These are phyloP conservation scores for Apophysomyces ossiformis DNA, from an alignment of 371 early-diverging fungal species.

Conservation along the genomic window DNA sequence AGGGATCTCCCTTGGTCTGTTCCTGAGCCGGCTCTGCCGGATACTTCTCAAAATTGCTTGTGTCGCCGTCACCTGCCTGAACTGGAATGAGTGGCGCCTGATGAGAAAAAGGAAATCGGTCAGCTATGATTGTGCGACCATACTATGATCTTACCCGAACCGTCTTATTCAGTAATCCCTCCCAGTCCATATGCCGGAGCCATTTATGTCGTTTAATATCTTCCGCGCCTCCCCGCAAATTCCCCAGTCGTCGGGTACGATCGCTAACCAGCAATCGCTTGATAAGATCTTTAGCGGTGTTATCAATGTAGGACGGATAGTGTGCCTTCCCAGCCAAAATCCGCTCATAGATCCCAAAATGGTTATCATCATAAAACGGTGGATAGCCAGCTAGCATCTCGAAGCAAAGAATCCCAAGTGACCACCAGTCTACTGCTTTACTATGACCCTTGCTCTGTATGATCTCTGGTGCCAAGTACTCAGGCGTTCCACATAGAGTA, in stretches of 20 bases:
- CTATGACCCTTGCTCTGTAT: constrained; percentile 97
- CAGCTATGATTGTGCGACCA: not conserved
- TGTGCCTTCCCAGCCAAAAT: constrained; percentile 76
- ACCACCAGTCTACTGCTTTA: constrained; percentile 98
- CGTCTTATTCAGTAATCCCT: constrained; percentile 69
- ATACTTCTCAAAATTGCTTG: constrained; percentile 73
- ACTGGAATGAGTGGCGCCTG: constrained; percentile 68
- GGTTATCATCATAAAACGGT: constrained; percentile 97
- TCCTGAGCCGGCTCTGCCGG: constrained; percentile 49
- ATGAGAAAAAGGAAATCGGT: constrained; percentile 32
- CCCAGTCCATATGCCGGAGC: constrained; percentile 88
- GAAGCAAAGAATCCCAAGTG: constrained; percentile 95
- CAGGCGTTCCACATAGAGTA: constrained; percentile 99
- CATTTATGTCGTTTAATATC: constrained; percentile 87
- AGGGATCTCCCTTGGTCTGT: constrained; percentile 47
- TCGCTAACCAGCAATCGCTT: constrained; percentile 79
- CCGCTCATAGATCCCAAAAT: constrained; percentile 84
- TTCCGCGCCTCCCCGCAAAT: constrained; percentile 49
- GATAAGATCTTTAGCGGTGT: constrained; percentile 77
- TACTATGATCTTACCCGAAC: constrained; percentile 47
- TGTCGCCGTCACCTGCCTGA: constrained; percentile 66
- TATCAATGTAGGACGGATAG: constrained; percentile 81
- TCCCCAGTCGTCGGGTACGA: constrained; percentile 78
- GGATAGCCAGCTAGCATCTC: constrained; percentile 96
- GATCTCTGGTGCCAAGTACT: constrained; percentile 98